Percentiles rank a stretch among this genome's conserved stretches.
These are phyloP conservation scores for Psophocarpus tetragonolobus DNA, from an alignment of 306 rosid genomes.

Conservation along the genomic window DNA sequence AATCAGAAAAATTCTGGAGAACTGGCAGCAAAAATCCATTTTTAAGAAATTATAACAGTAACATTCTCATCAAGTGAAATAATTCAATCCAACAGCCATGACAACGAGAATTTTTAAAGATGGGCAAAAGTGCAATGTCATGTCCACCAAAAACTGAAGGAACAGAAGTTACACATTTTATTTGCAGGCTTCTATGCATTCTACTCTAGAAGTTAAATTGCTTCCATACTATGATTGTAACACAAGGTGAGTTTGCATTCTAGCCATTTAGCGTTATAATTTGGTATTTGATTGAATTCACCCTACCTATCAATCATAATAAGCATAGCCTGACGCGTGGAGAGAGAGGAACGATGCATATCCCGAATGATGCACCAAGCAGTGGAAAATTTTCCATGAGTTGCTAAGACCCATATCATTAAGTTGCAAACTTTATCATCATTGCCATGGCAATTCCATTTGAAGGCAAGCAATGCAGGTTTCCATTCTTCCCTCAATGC, in stretches of 20 bases:
- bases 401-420: constrained; percentile 88
- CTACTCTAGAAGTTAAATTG: not conserved
- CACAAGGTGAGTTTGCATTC: not conserved
- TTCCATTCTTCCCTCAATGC: constrained; percentile 64
- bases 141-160: not conserved
- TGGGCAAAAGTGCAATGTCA: not conserved
- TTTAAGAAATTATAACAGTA: not conserved
- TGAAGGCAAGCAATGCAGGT: constrained; percentile 63
- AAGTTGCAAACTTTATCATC: constrained; percentile 67
- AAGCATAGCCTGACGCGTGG: constrained; percentile 70
- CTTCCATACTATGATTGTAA: not conserved
- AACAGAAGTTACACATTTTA: not conserved
- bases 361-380: constrained; percentile 87
- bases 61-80: constrained; percentile 15
- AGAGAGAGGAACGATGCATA: constrained; percentile 59
- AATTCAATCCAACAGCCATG: constrained; percentile 5
- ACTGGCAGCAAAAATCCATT: not conserved
- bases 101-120: not conserved
- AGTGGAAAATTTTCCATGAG: constrained; percentile 58
- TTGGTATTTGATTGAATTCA: constrained; percentile 7
- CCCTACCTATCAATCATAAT: constrained; percentile 87
- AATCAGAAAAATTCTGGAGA: not conserved
- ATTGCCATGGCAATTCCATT: constrained; percentile 40
- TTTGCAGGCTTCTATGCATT: not conserved
- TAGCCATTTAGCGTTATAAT: not conserved